Conservation (phyloP, 495 filamentous ascomycete genomes). For the Aspergillus heteromorphus region DNA sequence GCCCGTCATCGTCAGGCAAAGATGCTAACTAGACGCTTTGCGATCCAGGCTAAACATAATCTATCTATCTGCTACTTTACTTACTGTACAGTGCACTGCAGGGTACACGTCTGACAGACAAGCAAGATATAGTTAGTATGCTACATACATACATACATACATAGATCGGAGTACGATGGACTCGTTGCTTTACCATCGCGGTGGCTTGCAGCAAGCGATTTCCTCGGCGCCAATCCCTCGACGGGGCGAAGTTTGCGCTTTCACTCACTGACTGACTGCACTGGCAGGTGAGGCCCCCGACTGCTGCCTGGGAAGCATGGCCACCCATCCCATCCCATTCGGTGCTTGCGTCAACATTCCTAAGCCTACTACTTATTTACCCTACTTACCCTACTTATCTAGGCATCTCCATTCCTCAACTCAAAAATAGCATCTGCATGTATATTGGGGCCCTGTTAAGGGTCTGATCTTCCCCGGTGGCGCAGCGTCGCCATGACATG, state of each 20-base stretch:
- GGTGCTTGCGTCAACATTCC: too few relatives aligned
- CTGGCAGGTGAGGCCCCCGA: neutral
- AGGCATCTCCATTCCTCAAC: slow-evolving; percentile 2
- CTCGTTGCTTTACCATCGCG: neutral
- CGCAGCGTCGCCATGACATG: slow-evolving; percentile 3
- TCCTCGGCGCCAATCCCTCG: neutral
- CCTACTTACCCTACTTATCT: too few relatives aligned
- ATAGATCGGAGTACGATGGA: too few relatives aligned
- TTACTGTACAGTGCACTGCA: neutral
- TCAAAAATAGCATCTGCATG: neutral
- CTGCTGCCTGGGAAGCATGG: neutral
- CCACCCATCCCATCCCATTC: neutral
- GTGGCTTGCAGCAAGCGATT: neutral
- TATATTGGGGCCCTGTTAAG: neutral
- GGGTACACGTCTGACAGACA: neutral
- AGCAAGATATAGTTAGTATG: neutral
- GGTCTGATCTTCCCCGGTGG: slow-evolving; percentile 1
- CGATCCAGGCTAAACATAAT: neutral
- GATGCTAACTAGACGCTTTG: neutral
- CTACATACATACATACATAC: too few relatives aligned
- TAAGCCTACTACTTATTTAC: too few relatives aligned
- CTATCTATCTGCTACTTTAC: too few relatives aligned
- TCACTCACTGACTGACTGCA: neutral
- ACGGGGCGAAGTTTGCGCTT: neutral
- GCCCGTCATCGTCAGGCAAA: slow-evolving; percentile 1